phyloP scores from a whole-genome alignment of 495 filamentous ascomycete species.

The Penicillium waksmanii region DNA sequence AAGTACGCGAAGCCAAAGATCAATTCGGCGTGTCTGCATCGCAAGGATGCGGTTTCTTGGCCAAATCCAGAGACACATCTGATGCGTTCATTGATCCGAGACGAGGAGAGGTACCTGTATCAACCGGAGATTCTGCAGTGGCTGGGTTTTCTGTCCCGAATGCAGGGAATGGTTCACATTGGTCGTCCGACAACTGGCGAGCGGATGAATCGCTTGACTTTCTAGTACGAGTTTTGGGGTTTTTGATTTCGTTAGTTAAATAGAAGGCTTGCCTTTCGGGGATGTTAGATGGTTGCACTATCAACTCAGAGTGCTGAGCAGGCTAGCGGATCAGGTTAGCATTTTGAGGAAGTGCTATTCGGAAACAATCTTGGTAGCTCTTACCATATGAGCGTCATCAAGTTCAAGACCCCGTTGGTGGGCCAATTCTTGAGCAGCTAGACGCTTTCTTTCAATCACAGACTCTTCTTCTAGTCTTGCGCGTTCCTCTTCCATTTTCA shows the following conservation, averaged over 20 bases:
- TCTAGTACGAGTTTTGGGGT: constrained; percentile 7
- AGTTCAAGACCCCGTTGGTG: constrained; percentile 63
- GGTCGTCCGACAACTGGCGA: constrained; percentile 25
- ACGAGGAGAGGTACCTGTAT: constrained; percentile 13
- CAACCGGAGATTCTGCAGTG: constrained; percentile 8
- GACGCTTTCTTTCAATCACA: constrained; percentile 68
- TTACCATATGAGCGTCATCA: constrained; percentile 17
- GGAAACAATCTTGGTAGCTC: background rate
- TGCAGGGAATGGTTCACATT: constrained; percentile 44
- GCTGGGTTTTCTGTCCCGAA: constrained; percentile 23
- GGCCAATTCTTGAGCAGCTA: constrained; percentile 74
- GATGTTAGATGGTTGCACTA: constrained; percentile 17
- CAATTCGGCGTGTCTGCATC: background rate
- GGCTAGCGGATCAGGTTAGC: constrained; percentile 16
- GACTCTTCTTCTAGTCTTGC: constrained; percentile 69
- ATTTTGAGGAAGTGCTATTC: background rate
- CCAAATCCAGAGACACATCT: background rate
- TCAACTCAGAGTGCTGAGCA: background rate
- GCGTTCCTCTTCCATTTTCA: constrained; percentile 77
- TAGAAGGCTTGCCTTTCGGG: constrained; percentile 14
- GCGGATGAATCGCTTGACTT: constrained; percentile 22
- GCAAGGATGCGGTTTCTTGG: background rate
- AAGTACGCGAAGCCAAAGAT: background rate
- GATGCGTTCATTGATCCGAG: constrained; percentile 13
- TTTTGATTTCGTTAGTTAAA: constrained; percentile 15